Evolutionary conservation across 1,139 yeast genomes (phyloP).

Genomic region (Saccharomyces uvarum): DNA sequence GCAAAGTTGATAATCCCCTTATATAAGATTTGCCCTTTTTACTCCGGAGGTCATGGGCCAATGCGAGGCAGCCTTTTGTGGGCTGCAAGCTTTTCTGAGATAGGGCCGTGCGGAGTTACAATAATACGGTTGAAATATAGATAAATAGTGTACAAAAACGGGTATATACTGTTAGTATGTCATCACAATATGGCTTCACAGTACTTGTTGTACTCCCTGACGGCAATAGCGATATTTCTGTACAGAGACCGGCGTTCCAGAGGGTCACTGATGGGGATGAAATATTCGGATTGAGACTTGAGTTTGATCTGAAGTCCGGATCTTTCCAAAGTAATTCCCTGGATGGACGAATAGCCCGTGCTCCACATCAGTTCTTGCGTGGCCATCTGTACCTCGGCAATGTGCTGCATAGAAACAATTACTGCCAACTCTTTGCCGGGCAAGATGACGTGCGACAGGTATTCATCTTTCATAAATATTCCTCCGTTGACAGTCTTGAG

Average conservation of each 20-base stretch:
- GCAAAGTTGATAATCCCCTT: not conserved
- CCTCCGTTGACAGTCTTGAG: conserved; percentile 80
- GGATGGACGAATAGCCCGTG: conserved; percentile 23
- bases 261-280: conserved; percentile 72
- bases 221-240: conserved; percentile 72
- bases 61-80: not conserved
- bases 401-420: conserved; percentile 64
- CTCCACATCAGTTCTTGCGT: conserved; percentile 38
- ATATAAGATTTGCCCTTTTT: conserved; percentile 1
- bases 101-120: not conserved
- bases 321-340: conserved; percentile 58
- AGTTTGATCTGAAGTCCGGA: conserved; percentile 70
- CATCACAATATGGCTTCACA: conserved; percentile 32
- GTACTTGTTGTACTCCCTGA: conserved; percentile 63
- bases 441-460: conserved; percentile 76
- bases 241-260: conserved; percentile 61
- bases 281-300: conserved; percentile 57
- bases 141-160: not conserved
- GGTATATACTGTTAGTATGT: not conserved
- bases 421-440: conserved; percentile 76
- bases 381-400: conserved; percentile 63
- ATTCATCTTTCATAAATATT: conserved; percentile 57
- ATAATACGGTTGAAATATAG: not conserved
- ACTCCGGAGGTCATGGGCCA: conserved; percentile 1
- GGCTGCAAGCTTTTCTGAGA: conserved; percentile 5